Evolutionary conservation across 768 basidiomycete species (phyloP).

Genomic region (Amanita fuliginea): DNA sequence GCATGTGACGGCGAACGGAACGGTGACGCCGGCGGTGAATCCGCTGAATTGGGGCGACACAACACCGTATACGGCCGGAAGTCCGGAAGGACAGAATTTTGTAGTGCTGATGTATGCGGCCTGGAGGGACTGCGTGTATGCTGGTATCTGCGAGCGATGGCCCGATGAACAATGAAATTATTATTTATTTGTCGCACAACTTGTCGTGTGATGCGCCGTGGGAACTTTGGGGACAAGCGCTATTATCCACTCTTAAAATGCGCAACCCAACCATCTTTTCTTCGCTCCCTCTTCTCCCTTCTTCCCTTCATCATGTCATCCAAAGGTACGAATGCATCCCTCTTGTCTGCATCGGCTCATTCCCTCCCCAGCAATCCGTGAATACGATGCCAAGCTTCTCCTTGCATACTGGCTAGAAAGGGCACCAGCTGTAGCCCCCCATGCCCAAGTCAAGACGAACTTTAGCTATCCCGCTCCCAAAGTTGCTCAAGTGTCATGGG

Average conservation of each 20-base stretch:
- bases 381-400: neutral
- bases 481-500: conserved; percentile 87
- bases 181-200: neutral
- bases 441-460: conserved; percentile 39
- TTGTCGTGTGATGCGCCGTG: conserved; percentile 11
- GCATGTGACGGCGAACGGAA: conserved; percentile 19
- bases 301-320: conserved; percentile 24
- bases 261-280: conserved; percentile 7
- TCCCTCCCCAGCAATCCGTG: too few relatives aligned
- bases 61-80: conserved; percentile 22
- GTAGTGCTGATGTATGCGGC: conserved; percentile 26
- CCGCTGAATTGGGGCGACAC: conserved; percentile 23
- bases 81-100: conserved; percentile 28
- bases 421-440: conserved; percentile 61
- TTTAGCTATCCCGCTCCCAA: conserved; percentile 58
- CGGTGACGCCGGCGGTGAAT: conserved; percentile 25
- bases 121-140: conserved; percentile 26
- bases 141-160: neutral
- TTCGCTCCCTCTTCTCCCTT: conserved; percentile 12
- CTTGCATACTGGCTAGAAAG: conserved; percentile 94
- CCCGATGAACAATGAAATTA: neutral
- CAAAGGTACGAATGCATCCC: too few relatives aligned
- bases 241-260: conserved; percentile 6
- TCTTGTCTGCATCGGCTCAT: too few relatives aligned
- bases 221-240: conserved; percentile 18